Conservation (phyloP, 1,284 basidiomycete species). For the Fomes fomentarius region DNA sequence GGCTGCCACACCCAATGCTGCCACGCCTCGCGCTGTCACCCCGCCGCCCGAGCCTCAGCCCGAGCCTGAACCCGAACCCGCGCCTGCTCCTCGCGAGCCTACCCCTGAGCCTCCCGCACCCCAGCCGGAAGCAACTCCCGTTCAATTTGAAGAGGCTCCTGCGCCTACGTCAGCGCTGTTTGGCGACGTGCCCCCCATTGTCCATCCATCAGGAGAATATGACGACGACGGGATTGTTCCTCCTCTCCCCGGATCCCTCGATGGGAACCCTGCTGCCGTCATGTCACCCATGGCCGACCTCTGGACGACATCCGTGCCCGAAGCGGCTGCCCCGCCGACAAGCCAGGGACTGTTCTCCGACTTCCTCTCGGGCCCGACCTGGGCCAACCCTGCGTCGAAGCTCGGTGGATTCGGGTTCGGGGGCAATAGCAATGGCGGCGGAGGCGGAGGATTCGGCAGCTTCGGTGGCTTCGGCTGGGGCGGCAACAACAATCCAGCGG, state of each 20-base stretch:
- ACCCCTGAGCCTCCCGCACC: not conserved
- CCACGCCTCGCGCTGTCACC: conserved; percentile 19
- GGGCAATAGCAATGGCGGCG: conserved; percentile 6
- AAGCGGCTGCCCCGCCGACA: conserved; percentile 13
- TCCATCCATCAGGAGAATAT: conserved; percentile 2
- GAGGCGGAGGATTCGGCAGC: conserved; percentile 12
- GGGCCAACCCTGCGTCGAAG: conserved; percentile 13
- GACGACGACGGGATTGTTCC: conserved; percentile 11
- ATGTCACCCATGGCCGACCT: conserved; percentile 27
- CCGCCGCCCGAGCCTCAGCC: conserved; percentile 15
- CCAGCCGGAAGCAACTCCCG: conserved; percentile 5
- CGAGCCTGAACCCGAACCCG: conserved; percentile 13
- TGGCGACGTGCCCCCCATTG: conserved; percentile 11
- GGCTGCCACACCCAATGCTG: conserved; percentile 24
- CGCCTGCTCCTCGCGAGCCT: conserved; percentile 4
- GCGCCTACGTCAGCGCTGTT: not conserved
- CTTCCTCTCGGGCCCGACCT: conserved; percentile 25
- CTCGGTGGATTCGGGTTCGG: conserved; percentile 14
- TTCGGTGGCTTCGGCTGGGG: conserved; percentile 21
- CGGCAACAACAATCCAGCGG: conserved; percentile 10
- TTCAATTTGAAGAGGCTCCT: not conserved
- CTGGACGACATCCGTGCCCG: conserved; percentile 21
- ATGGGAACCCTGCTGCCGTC: conserved; percentile 5
- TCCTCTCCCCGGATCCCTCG: conserved; percentile 6
- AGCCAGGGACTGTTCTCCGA: conserved; percentile 26